Evolutionary conservation across 371 early-diverging fungal species (phyloP).

Genomic region (Mucor saturninus): DNA sequence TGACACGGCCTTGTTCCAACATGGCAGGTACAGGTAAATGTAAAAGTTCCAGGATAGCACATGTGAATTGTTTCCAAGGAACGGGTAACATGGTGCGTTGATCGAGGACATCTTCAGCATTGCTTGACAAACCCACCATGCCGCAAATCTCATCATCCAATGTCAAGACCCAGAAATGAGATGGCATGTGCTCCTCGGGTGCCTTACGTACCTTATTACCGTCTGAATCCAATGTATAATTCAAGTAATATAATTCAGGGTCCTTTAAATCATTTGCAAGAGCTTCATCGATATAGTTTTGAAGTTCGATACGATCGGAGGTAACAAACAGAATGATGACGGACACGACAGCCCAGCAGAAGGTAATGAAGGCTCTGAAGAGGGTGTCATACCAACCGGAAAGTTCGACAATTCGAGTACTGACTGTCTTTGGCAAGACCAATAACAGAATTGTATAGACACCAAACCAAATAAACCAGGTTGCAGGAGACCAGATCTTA

Average conservation of each 20-base stretch:
- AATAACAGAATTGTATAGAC: constrained; percentile 36
- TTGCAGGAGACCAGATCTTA: constrained; percentile 45
- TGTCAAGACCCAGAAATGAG: constrained; percentile 54
- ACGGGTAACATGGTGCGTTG: constrained; percentile 18
- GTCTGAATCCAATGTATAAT: constrained; percentile 24
- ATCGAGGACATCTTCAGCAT: constrained; percentile 34
- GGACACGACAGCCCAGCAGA: constrained; percentile 39
- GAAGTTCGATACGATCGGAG: constrained; percentile 42
- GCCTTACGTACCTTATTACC: constrained; percentile 41
- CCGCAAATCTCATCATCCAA: constrained; percentile 43
- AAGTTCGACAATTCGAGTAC: constrained; percentile 4
- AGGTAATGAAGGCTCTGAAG: constrained; percentile 32
- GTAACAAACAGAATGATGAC: constrained; percentile 36
- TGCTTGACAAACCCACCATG: constrained; percentile 43
- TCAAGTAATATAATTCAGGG: constrained; percentile 47
- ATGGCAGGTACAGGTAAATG: constrained; percentile 18
- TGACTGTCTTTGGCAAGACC: constrained; percentile 24
- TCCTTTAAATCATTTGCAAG: constrained; percentile 45
- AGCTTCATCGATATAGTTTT: constrained; percentile 39
- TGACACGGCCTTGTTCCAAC: neutral
- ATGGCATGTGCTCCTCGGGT: constrained; percentile 33
- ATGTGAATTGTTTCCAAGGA: constrained; percentile 31
- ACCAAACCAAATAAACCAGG: constrained; percentile 48
- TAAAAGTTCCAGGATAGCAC: constrained; percentile 20
- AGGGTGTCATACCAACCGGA: constrained; percentile 28